Evolutionary conservation across 768 basidiomycete species (phyloP), one percentile per base, ranked within the genome.

Genomic region (Podaxis sp.): DNA sequence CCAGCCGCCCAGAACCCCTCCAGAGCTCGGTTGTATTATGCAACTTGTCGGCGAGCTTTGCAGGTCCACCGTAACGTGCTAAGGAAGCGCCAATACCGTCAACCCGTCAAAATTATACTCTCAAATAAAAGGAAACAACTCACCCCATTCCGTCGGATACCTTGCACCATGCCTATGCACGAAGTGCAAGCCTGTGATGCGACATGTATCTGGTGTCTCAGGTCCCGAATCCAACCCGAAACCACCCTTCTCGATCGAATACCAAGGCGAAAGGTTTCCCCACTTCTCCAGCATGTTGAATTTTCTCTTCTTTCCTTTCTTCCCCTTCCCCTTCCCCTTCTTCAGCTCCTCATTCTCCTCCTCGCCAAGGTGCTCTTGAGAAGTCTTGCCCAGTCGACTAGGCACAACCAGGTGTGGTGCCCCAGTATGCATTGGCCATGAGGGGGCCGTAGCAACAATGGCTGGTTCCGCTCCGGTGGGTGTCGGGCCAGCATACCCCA

Each of bases 201-300:
- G 76, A 70, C 93, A 95, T 4, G 80, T 85, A 26, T 86, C 79
- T 4, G 93, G 93, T 1, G 86, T 80, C 40, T 85, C 87, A 0
- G 91, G 87, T 4, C 81, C 80, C 0, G 91, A 88, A 66, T 93
- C 83, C 10, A 93, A 65, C 0, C 93, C 92, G 74, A 93, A 95
- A 1, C 83, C 77, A 12, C 79, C 82, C 48, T 76, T 78, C 17
- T 79, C 78, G 20, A 91, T 86, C 66, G 88, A 91, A 72, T 88
- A 94, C 93, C 93, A 95, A 11, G 93, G 93, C 1, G 89, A 88
- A 46, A 93, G 72, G 69, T 93, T 94, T 0, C 93, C 93, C 93
- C 93, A 95, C 48, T 85, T 82, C 71, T 80, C 84, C 74, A 93
- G 86, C 49, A 94, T 68, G 69, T 89, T 84, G 66, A 91, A 93